Evolutionary conservation across 1,139 yeast species (phyloP), one percentile per base, ranked within the genome.

Genomic region (Saccharomycopsis crataegensis): DNA sequence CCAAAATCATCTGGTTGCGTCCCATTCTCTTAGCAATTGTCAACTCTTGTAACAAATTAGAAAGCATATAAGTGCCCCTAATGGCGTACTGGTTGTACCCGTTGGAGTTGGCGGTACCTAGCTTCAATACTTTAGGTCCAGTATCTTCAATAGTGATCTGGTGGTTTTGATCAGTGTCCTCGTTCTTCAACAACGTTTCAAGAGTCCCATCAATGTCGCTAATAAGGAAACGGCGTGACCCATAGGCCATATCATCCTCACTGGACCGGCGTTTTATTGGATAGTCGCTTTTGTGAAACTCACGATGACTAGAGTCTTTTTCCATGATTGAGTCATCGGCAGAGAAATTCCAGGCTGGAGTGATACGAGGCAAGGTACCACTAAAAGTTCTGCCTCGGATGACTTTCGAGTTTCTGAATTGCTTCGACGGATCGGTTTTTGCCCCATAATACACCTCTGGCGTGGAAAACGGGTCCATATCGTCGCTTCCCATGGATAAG

Each of bases 101-200:
- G 61, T 83, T 80, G 1, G 96, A 87, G 65, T 86, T 86, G 49
- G 83, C 88, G 0, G 96, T 88, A 6, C 96, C 96, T 44, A 90
- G 73, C 60, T 82, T 77, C 59, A 89, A 72, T 14, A 86, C 94
- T 65, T 90, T 90, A n/a, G 97, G 96, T 0, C 97, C 97, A 2
- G 82, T 78, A 66, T 90, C 97, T 64, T 90, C 97, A 52, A 90
- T 85, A 12, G 97, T 90, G 62, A 91, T 91, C 67, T 91, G 97
- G 67, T 71, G 82, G 67, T 91, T 86, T 54, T 76, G 76, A 67
- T 90, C 96, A 2, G 97, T 90, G 65, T 91, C 98, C 66, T 91
- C 97, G 59, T 78, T 81, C 37, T 75, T 78, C 58, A 91, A 72
- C 53, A 91, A 73, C 60, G 86, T 84, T 32, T 78, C 71, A 57